Evolutionary conservation across 2,329 filamentous ascomycete species (phyloP).

Genomic region (Hypomyces perniciosus): DNA sequence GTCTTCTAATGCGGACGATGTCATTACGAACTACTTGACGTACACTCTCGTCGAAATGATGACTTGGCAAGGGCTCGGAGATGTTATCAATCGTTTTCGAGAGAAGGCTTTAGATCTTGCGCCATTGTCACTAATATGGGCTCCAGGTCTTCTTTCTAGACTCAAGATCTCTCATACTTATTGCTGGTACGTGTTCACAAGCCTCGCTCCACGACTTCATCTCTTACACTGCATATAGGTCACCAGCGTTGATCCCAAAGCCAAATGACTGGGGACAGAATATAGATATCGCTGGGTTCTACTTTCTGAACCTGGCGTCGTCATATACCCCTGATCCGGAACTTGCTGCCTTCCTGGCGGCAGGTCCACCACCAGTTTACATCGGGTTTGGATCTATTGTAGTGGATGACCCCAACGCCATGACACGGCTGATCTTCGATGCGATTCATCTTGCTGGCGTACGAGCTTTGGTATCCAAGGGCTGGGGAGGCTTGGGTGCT

Average conservation of each 20-base stretch:
- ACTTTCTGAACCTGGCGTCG: conserved; percentile 62
- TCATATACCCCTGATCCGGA: conserved; percentile 61
- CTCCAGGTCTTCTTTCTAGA: conserved; percentile 70
- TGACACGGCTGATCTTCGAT: conserved; percentile 68
- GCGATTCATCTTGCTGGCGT: conserved; percentile 61
- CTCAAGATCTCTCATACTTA: conserved; percentile 82
- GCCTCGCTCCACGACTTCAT: neutral
- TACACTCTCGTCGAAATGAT: conserved; percentile 86
- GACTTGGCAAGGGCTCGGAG: conserved; percentile 87
- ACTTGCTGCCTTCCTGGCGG: conserved; percentile 59
- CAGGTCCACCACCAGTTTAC: conserved; percentile 68
- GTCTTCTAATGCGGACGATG: conserved; percentile 66
- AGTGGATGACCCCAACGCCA: conserved; percentile 64
- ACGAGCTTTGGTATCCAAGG: conserved; percentile 78
- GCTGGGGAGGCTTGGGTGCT: conserved; percentile 79
- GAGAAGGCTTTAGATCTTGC: conserved; percentile 69
- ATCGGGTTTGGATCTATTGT: conserved; percentile 83
- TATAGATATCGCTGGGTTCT: conserved; percentile 71
- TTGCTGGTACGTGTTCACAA: conserved; percentile 55
- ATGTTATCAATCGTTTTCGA: conserved; percentile 84
- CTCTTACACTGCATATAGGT: conserved; percentile 32
- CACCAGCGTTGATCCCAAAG: conserved; percentile 70
- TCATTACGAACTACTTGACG: conserved; percentile 75
- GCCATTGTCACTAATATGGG: conserved; percentile 73
- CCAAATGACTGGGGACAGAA: conserved; percentile 69